Base-by-base conservation (phyloP, 1,284 basidiomycete species). In the Phellopilus nigrolimitatus region DNA sequence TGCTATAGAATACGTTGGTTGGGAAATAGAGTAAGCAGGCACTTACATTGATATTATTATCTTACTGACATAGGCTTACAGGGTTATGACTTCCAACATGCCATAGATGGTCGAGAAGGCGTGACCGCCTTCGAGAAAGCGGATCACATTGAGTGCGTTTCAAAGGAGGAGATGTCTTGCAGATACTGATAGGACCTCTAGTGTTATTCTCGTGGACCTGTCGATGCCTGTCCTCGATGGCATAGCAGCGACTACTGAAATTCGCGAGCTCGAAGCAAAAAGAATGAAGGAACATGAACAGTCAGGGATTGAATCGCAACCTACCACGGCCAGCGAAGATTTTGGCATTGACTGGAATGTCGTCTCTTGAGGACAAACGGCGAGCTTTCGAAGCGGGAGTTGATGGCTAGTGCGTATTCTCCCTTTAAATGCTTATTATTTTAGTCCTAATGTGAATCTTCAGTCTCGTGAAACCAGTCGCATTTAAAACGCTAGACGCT, bases 221-320 rank as follows among this genome's bases (percentile, higher is more conserved):
- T 92, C 90, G 0, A 97, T 97, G 94, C 94, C 92, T 0, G 69
- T 92, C 19, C 79, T 97, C 56, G 92, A 97, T 64, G 94, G 88
- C 19, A 78, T 95, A 53, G 83, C 85, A 17, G 93, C 95, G 6
- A 93, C 92, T 0, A 71, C 75, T 1, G 82, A 86, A 61, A 97
- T 97, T 58, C 84, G 92, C 24, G 73, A 78, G 55, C 77, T 94
- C 39, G 94, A 97, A 68, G 70, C 76, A 5, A 68, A 64, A 34
- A 75, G 82, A 13, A 56, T 63, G 17, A 34, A 25, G 30, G 41
- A 56, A 24, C 38, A 53, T 13, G 58, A 56, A 21, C 45, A 57
- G 13, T 63, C 63, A 15, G 56, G 61, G 13, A 54, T 57, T 10
- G 51, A 54, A 4, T 45, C 46, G 2, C 47, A 61, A n/a, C 54